Evolutionary conservation across 1,284 basidiomycete species (phyloP).

Genomic region (Ganoderma resinaceum): DNA sequence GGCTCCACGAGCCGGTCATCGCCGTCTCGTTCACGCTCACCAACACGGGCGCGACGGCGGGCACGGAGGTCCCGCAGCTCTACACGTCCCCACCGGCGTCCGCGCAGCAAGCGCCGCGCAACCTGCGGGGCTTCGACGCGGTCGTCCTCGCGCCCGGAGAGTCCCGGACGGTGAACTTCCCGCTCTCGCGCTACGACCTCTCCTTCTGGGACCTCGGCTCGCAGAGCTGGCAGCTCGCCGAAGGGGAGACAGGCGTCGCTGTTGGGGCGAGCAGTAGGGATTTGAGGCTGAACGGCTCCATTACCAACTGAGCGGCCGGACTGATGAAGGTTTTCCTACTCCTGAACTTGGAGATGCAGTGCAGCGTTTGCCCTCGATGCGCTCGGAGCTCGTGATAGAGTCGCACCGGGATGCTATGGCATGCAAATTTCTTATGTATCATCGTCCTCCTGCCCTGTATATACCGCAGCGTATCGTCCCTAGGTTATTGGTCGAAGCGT

Average conservation of each 20-base stretch:
- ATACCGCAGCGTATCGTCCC: too few relatives aligned
- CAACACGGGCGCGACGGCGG: conserved; percentile 44
- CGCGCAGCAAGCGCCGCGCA: conserved; percentile 63
- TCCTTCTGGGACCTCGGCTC: conserved; percentile 39
- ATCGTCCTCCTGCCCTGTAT: too few relatives aligned
- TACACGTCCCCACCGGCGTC: conserved; percentile 67
- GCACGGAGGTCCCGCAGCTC: conserved; percentile 62
- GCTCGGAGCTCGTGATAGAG: too few relatives aligned
- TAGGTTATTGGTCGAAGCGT: too few relatives aligned
- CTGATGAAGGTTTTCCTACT: too few relatives aligned
- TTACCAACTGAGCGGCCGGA: conserved; percentile 43
- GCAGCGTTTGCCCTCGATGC: too few relatives aligned
- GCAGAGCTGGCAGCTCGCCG: conserved; percentile 38
- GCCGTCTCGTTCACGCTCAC: conserved; percentile 42
- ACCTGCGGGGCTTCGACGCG: conserved; percentile 74
- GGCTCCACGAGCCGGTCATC: conserved; percentile 42
- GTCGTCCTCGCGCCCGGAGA: conserved; percentile 56
- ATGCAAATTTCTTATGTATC: too few relatives aligned
- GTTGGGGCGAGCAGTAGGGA: conserved; percentile 41
- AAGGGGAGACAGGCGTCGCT: conserved; percentile 36
- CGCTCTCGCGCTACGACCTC: conserved; percentile 69
- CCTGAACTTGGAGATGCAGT: too few relatives aligned
- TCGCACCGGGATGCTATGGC: too few relatives aligned
- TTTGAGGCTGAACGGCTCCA: conserved; percentile 37
- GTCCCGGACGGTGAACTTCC: conserved; percentile 54